Evolutionary conservation across 768 basidiomycete genomes (phyloP).

Genomic region (Leccinum pellstonianum): DNA sequence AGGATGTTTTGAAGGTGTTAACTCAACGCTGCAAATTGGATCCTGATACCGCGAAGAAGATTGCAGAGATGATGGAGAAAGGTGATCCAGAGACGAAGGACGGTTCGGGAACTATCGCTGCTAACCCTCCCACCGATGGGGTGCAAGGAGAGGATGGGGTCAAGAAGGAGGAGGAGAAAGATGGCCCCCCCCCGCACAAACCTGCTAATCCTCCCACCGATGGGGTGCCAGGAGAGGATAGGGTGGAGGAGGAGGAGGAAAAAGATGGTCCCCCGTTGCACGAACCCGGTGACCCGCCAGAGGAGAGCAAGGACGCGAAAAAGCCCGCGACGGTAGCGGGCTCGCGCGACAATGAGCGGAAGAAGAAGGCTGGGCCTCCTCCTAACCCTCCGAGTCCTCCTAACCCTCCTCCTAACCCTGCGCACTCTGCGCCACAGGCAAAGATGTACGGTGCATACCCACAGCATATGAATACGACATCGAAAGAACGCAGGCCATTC

Average conservation of each 20-base stretch:
- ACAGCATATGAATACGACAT: too few species aligned
- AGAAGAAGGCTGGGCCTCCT: background rate
- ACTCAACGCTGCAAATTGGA: constrained; percentile 13
- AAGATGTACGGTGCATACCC: too few species aligned
- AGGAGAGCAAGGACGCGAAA: background rate
- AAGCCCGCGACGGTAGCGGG: background rate
- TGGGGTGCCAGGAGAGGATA: background rate
- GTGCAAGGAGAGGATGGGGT: background rate
- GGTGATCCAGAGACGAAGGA: constrained; percentile 4
- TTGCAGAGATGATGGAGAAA: constrained; percentile 24
- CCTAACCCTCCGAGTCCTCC: too few species aligned
- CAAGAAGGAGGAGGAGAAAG: background rate
- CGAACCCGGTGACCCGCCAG: background rate
- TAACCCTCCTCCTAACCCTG: too few species aligned
- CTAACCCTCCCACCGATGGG: background rate
- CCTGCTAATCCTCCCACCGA: background rate
- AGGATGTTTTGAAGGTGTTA: constrained; percentile 19
- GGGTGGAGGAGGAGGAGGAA: background rate
- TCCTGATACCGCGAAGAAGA: constrained; percentile 21
- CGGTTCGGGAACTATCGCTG: background rate
- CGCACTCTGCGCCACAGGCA: too few species aligned
- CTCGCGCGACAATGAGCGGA: too few species aligned
- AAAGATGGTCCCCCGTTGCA: too few species aligned
- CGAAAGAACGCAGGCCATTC: too few species aligned
- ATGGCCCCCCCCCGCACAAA: too few species aligned